phyloP scores from a whole-genome alignment of 768 basidiomycete species.

The Russula sp. region DNA sequence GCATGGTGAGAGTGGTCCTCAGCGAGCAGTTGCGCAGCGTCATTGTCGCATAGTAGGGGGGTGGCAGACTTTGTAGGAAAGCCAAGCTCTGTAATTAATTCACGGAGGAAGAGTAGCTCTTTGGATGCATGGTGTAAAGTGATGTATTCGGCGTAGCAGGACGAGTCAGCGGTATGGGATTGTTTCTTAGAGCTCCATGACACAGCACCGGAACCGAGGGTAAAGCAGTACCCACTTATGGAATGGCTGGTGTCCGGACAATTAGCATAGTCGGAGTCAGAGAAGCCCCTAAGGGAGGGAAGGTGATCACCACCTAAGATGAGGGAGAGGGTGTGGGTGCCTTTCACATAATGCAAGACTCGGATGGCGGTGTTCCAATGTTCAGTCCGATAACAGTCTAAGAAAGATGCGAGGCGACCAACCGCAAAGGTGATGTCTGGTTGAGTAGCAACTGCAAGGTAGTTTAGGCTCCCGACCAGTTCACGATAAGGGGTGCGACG shows the following conservation, averaged over 20 bases:
- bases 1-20: background rate
- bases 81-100: too few species aligned
- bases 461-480: background rate
- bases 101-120: background rate
- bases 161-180: background rate
- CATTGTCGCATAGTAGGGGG: background rate
- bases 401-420: background rate
- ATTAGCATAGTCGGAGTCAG: background rate
- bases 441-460: background rate
- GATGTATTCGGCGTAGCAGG: background rate
- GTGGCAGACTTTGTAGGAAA: too few species aligned
- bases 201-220: background rate
- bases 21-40: background rate
- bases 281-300: background rate
- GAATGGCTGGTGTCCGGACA: background rate
- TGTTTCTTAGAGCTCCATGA: background rate
- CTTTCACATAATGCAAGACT: background rate
- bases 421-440: background rate
- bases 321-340: background rate
- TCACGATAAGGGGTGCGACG: background rate
- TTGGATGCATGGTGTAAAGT: background rate
- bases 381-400: background rate
- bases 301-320: background rate
- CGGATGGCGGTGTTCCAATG: background rate
- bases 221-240: background rate